phyloP scores from a whole-genome alignment of 2,329 filamentous ascomycete genomes.

The Fusarium pseudonygamai region DNA sequence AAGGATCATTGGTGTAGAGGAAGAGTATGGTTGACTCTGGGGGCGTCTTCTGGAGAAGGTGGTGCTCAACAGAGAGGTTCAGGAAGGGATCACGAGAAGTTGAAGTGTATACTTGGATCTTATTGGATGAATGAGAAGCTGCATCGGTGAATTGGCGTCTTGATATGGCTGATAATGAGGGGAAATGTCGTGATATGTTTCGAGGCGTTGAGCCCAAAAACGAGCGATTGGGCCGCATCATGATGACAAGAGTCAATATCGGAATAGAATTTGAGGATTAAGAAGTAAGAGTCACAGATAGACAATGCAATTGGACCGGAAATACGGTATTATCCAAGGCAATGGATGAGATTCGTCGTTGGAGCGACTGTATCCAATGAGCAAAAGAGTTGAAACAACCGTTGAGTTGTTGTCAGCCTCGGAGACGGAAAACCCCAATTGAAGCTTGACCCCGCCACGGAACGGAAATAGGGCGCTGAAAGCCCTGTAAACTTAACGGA shows the following conservation, averaged over 20 bases:
- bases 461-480: conserved; percentile 6
- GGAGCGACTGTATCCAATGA: conserved; percentile 31
- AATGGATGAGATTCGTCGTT: conserved; percentile 19
- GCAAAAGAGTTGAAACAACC: conserved; percentile 12
- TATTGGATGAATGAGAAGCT: conserved; percentile 55
- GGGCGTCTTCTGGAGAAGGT: conserved; percentile 79
- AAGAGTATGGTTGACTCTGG: conserved; percentile 81
- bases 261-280: neutral
- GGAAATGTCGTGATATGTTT: conserved; percentile 6
- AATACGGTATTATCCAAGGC: neutral
- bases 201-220: conserved; percentile 13
- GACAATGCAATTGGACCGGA: neutral
- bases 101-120: conserved; percentile 76
- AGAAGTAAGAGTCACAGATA: neutral
- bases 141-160: conserved; percentile 50
- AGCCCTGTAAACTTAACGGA: neutral
- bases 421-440: conserved; percentile 31
- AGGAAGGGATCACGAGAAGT: conserved; percentile 78
- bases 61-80: conserved; percentile 94
- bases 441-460: neutral
- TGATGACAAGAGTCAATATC: conserved; percentile 2
- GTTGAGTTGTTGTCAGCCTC: conserved; percentile 26
- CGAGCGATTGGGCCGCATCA: conserved; percentile 17
- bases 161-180: conserved; percentile 15
- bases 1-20: conserved; percentile 87